Conservation (phyloP, 2,329 filamentous ascomycete genomes). For the Fusarium verticillioides region DNA sequence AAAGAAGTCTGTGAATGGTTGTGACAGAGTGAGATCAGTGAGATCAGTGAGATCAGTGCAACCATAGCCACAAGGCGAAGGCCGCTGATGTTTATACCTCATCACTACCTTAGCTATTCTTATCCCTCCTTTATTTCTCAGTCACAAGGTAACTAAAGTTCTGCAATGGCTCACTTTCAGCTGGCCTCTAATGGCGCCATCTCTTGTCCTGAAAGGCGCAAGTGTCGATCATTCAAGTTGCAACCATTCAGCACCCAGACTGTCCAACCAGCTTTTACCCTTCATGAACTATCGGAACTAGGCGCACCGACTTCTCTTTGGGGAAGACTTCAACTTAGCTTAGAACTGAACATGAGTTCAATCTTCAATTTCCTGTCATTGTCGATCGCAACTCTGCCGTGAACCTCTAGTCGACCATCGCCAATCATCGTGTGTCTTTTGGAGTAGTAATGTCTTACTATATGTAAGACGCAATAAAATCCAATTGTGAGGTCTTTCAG, state of each 20-base stretch:
- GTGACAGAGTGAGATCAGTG: neutral
- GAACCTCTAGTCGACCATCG: neutral
- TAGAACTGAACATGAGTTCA: neutral
- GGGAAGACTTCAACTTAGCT: constrained; percentile 11
- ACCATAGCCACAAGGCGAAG: constrained; percentile 14
- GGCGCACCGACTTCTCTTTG: neutral
- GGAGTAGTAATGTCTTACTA: neutral
- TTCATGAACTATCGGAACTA: constrained; percentile 25
- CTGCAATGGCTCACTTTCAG: constrained; percentile 2
- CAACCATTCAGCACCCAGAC: constrained; percentile 9
- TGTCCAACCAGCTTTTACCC: constrained; percentile 20
- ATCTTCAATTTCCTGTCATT: constrained; percentile 2
- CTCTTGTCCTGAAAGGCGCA: constrained; percentile 23
- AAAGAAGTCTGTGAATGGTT: constrained; percentile 3
- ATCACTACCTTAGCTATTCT: neutral
- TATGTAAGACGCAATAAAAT: constrained; percentile 14
- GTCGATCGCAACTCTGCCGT: constrained; percentile 14
- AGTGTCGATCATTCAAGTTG: constrained; percentile 34
- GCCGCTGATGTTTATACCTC: constrained; percentile 21
- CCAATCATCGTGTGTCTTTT: constrained; percentile 3
- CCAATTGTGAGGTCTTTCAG: neutral
- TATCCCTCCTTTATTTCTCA: neutral
- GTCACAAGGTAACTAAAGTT: neutral
- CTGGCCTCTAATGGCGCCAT: constrained; percentile 35
- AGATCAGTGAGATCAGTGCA: constrained; percentile 18